Conservation (phyloP, 1,139 yeast species). For the Protomyces pachydermus region DNA sequence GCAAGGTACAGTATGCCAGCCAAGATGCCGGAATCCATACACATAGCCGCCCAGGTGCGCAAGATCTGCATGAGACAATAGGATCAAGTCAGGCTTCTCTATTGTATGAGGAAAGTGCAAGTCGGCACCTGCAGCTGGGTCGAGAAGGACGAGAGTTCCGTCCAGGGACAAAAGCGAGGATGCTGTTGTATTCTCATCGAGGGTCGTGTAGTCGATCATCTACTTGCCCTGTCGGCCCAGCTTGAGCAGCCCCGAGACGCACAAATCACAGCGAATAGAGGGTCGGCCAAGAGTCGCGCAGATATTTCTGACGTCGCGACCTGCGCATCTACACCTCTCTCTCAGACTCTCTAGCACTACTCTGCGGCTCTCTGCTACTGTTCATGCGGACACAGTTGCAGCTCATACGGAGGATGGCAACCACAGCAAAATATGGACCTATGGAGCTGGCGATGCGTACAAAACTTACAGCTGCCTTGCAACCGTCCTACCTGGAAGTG, state of each 20-base stretch:
- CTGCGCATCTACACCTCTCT: no score
- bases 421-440: slow-evolving; percentile 3
- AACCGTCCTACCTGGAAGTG: slow-evolving; percentile 45
- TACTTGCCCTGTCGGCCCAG: no score
- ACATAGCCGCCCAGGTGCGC: slow-evolving; percentile 79
- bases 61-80: slow-evolving; percentile 80
- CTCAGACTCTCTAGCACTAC: no score
- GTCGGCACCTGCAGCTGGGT: slow-evolving; percentile 29
- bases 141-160: slow-evolving; percentile 25
- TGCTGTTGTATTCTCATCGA: slow-evolving; percentile 1
- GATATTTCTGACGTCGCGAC: no score
- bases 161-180: slow-evolving; percentile 27
- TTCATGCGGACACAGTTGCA: neutral
- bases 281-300: no score
- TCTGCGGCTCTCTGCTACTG: neutral
- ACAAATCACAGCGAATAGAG: no score
- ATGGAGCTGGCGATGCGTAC: slow-evolving; percentile 12
- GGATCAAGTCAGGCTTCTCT: slow-evolving; percentile 49
- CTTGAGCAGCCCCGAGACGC: no score
- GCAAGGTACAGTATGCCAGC: slow-evolving; percentile 63
- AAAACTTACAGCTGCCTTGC: slow-evolving; percentile 24
- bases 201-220: slow-evolving; percentile 15
- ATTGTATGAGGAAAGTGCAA: slow-evolving; percentile 18
- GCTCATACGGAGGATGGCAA: slow-evolving; percentile 17
- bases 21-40: slow-evolving; percentile 55